A percentile compares a stretch with the other conserved stretches of the same genome.
Conservation (phyloP, 169 alveolate species). For the Babesia ovis region DNA sequence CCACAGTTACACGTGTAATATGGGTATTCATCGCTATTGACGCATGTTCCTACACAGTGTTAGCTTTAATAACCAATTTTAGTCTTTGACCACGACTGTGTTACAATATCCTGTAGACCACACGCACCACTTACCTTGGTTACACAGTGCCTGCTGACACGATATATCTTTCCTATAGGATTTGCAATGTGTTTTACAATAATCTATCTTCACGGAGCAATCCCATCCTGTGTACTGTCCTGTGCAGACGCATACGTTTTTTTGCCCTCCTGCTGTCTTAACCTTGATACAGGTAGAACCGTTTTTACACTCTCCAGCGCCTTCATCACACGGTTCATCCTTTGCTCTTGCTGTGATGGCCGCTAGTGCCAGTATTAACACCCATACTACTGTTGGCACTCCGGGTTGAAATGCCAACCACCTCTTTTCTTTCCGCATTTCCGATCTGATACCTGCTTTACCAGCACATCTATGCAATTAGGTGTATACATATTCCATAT, state of each 20-base stretch:
- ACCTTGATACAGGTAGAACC: conserved; percentile 49
- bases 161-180: conserved; percentile 39
- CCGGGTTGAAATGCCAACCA: too few relatives aligned
- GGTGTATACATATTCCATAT: too few relatives aligned
- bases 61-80: background rate
- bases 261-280: background rate
- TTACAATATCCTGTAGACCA: background rate
- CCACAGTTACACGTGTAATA: conserved; percentile 78
- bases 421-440: too few relatives aligned
- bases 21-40: conserved; percentile 60
- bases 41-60: conserved; percentile 60
- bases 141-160: conserved; percentile 62
- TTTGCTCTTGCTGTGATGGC: too few relatives aligned
- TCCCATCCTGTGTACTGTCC: conserved; percentile 68
- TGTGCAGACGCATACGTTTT: conserved; percentile 57
- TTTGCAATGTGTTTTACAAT: conserved; percentile 63
- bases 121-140: conserved; percentile 55
- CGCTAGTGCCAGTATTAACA: too few relatives aligned
- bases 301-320: conserved; percentile 30
- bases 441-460: too few relatives aligned
- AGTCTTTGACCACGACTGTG: background rate
- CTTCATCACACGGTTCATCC: conserved; percentile 38
- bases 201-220: conserved; percentile 50
- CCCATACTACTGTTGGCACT: too few relatives aligned
- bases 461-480: too few relatives aligned